phyloP scores from a whole-genome alignment of 73 alveolate species.

The Tetrahymena borealis region DNA sequence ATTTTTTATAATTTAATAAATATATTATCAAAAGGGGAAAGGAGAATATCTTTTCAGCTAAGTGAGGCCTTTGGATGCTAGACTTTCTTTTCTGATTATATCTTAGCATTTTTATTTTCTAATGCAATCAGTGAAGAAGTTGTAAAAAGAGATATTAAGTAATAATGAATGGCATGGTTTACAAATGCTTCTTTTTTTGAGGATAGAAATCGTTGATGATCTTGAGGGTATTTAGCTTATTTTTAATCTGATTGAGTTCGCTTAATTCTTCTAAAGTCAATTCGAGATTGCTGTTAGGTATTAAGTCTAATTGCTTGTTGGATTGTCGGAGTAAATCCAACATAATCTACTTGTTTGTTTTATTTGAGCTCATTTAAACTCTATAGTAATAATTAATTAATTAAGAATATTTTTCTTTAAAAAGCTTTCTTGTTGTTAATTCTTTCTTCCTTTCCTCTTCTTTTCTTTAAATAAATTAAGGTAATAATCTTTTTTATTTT shows the following conservation, averaged over 20 bases:
- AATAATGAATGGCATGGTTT: background rate
- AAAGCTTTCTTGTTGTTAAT: background rate
- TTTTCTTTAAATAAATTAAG: background rate
- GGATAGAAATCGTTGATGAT: background rate
- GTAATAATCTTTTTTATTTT: background rate
- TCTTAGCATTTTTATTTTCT: background rate
- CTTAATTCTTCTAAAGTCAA: background rate
- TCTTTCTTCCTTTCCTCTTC: background rate
- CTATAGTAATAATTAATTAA: no score
- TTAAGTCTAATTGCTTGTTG: background rate
- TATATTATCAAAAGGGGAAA: no score
- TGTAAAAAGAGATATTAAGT: background rate
- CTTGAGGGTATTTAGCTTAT: background rate
- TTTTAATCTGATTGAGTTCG: background rate
- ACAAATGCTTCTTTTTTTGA: background rate
- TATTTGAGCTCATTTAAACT: background rate
- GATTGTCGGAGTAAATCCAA: background rate
- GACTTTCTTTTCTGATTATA: background rate
- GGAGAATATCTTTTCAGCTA: no score
- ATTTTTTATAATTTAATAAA: background rate
- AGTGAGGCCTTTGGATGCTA: no score
- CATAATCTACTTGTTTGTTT: background rate
- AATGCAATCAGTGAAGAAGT: background rate
- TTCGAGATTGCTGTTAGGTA: background rate
- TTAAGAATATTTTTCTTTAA: background rate